Evolutionary conservation across 2,329 filamentous ascomycete species (phyloP).

Genomic region (Claviceps cyperi): DNA sequence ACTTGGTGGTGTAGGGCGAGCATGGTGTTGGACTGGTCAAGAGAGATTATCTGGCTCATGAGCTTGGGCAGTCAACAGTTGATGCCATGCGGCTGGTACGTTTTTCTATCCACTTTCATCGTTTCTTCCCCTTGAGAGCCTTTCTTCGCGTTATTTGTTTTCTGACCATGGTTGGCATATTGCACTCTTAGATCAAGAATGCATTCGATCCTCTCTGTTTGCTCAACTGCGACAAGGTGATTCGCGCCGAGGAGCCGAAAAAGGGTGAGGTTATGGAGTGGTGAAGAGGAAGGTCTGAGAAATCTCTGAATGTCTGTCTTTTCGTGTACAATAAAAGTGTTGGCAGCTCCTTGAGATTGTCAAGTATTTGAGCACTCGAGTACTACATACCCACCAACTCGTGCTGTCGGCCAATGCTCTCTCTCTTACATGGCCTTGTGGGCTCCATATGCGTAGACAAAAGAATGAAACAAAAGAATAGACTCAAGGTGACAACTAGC

Average conservation of each 20-base stretch:
- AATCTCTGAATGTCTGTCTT: background rate
- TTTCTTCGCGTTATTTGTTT: background rate
- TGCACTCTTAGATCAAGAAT: conserved; percentile 48
- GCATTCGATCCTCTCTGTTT: conserved; percentile 64
- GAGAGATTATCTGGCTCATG: conserved; percentile 67
- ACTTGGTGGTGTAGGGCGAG: conserved; percentile 40
- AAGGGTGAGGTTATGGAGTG: conserved; percentile 29
- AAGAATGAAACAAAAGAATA: no score
- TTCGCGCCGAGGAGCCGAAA: conserved; percentile 40
- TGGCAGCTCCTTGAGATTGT: no score
- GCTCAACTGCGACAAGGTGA: conserved; percentile 55
- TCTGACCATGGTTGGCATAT: background rate
- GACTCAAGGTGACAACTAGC: no score
- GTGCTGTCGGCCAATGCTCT: no score
- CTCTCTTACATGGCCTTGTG: no score
- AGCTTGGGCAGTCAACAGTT: conserved; percentile 59
- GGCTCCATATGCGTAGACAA: no score
- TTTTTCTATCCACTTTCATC: conserved; percentile 2
- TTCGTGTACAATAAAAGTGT: background rate
- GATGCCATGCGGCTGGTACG: conserved; percentile 69
- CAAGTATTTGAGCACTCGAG: background rate
- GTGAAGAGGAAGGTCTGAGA: conserved; percentile 14
- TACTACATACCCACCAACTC: background rate
- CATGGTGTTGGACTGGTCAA: conserved; percentile 77
- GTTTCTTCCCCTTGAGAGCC: background rate